A percentile compares a stretch with the other conserved stretches of the same genome.
Conservation (phyloP, 2,329 filamentous ascomycete genomes). For the Scedosporium dehoogii region DNA sequence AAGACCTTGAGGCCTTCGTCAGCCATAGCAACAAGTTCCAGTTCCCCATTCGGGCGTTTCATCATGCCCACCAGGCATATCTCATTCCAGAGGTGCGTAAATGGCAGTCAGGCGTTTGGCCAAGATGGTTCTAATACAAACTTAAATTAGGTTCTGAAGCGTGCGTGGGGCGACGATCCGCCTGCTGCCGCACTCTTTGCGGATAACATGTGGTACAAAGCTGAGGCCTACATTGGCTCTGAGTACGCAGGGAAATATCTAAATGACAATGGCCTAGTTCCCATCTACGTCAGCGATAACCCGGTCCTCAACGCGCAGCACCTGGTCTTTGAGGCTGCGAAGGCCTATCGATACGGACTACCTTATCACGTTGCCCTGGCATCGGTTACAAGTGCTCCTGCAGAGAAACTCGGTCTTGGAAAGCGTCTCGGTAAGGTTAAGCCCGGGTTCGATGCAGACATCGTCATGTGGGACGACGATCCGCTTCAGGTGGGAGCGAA, state of each 20-base stretch:
- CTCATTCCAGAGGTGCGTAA: slow-evolving; percentile 49
- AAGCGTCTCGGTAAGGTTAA: slow-evolving; percentile 51
- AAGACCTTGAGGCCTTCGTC: slow-evolving; percentile 60
- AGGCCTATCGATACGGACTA: slow-evolving; percentile 48
- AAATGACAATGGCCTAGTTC: slow-evolving; percentile 53
- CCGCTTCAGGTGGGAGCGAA: slow-evolving; percentile 49
- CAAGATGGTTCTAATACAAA: not conserved
- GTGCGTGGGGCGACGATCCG: slow-evolving; percentile 41
- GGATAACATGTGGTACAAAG: slow-evolving; percentile 65
- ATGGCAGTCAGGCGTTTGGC: not conserved
- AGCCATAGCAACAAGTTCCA: slow-evolving; percentile 63
- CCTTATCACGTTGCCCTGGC: slow-evolving; percentile 50
- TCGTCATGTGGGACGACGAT: slow-evolving; percentile 54
- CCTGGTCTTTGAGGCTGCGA: slow-evolving; percentile 55
- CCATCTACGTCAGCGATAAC: slow-evolving; percentile 61
- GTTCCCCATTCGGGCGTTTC: slow-evolving; percentile 56
- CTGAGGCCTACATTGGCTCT: slow-evolving; percentile 54
- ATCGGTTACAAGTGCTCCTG: slow-evolving; percentile 48
- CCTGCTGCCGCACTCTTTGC: slow-evolving; percentile 55
- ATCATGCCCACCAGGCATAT: slow-evolving; percentile 59
- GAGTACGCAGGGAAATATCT: slow-evolving; percentile 57
- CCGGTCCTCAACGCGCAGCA: slow-evolving; percentile 61
- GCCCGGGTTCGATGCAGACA: slow-evolving; percentile 50
- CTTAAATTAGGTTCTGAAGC: slow-evolving; percentile 36
- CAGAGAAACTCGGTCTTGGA: slow-evolving; percentile 45